Percentiles rank a stretch among this genome's conserved stretches.
These are phyloP conservation scores for Didymella exigua DNA, from an alignment of 2,329 filamentous ascomycete species.

Conservation along the genomic window DNA sequence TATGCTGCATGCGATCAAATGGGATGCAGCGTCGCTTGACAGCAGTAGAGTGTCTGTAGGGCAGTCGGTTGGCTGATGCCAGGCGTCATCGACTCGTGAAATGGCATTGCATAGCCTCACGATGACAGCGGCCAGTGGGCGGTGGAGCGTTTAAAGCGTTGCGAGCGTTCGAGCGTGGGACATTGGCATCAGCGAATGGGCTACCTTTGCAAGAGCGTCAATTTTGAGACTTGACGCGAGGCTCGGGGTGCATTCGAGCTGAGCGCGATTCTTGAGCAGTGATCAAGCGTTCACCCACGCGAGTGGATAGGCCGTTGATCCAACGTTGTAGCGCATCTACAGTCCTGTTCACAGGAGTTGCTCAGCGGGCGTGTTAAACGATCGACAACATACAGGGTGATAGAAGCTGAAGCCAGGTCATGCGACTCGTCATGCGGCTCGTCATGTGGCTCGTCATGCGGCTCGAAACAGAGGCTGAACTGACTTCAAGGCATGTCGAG, in stretches of 20 bases:
- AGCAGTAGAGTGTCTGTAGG: background rate
- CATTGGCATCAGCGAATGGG: background rate
- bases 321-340: constrained; percentile 9
- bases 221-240: background rate
- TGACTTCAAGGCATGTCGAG: constrained; percentile 5
- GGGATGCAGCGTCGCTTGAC: background rate
- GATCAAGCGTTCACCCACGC: constrained; percentile 9
- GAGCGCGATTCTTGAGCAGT: constrained; percentile 4
- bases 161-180: background rate
- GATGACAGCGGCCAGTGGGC: background rate
- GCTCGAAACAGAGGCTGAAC: constrained; percentile 1
- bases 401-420: background rate
- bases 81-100: constrained; percentile 10
- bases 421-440: constrained; percentile 9
- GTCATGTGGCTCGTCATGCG: constrained; percentile 6
- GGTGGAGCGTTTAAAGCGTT: background rate
- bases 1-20: background rate
- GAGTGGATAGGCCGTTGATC: constrained; percentile 6
- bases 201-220: background rate
- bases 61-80: background rate
- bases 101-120: constrained; percentile 6
- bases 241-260: constrained; percentile 2
- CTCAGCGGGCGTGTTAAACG: background rate
- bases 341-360: background rate
- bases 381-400: background rate